Conservation (phyloP, 2,329 filamentous ascomycete species). For the Trichoderma koningiopsis region DNA sequence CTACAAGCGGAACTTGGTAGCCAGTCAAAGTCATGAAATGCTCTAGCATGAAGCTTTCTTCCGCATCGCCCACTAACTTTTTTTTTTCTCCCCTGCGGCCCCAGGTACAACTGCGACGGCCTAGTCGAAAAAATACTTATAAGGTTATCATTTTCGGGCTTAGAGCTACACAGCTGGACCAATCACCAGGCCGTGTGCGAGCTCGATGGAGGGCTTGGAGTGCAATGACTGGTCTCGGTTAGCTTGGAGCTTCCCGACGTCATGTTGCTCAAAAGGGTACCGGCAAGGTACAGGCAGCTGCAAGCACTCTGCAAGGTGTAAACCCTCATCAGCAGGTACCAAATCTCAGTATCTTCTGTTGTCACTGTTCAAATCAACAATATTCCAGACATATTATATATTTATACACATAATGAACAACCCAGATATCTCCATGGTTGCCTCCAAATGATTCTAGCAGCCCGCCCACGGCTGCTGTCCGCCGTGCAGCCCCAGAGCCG, state of each 20-base stretch:
- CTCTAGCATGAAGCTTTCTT: neutral
- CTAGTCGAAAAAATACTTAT: neutral
- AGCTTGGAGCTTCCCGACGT: constrained; percentile 8
- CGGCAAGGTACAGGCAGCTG: neutral
- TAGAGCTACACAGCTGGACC: neutral
- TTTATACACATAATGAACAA: too few species aligned
- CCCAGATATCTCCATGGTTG: too few species aligned
- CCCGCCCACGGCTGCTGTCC: neutral
- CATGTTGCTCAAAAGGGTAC: neutral
- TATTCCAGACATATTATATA: neutral
- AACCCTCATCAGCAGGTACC: neutral
- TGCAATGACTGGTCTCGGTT: constrained; percentile 7
- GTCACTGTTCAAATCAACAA: neutral
- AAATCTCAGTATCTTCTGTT: neutral
- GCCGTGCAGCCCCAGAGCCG: neutral
- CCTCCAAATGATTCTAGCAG: neutral
- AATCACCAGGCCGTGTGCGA: neutral
- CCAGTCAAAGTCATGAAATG: constrained; percentile 1
- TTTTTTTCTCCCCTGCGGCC: neutral
- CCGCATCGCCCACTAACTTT: neutral
- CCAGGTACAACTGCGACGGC: neutral
- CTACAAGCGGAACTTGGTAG: constrained; percentile 1
- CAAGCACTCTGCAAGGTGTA: neutral
- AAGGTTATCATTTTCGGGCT: neutral
- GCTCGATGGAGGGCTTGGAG: neutral